These are phyloP conservation scores for Nakazawaea molendinolei DNA, from an alignment of 805 yeast species.

Conservation along the genomic window DNA sequence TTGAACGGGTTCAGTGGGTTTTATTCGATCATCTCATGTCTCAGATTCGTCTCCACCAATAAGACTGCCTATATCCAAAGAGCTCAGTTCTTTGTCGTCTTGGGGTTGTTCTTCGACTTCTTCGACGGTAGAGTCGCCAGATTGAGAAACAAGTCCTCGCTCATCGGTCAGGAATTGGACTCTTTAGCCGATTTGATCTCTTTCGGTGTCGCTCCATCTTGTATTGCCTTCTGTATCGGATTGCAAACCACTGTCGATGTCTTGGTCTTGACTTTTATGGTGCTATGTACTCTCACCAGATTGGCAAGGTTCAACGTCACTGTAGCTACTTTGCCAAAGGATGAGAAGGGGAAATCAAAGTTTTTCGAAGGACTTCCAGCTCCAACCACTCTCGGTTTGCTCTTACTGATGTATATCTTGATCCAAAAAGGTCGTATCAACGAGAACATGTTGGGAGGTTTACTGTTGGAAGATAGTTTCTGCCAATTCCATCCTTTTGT, in stretches of 20 bases:
- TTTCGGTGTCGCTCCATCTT: conserved; percentile 93
- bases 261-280: conserved; percentile 71
- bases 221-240: conserved; percentile 88
- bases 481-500: conserved; percentile 74
- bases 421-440: conserved; percentile 40
- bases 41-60: conserved; percentile 70
- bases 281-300: conserved; percentile 88
- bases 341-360: conserved; percentile 75
- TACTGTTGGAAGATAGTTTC: conserved; percentile 43
- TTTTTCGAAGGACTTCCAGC: conserved; percentile 96
- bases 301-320: conserved; percentile 95
- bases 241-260: conserved; percentile 80
- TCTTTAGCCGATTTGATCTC: conserved; percentile 92
- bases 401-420: conserved; percentile 62
- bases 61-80: conserved; percentile 69
- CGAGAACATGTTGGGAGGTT: conserved; percentile 60
- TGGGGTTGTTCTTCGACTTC: conserved; percentile 92
- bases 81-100: conserved; percentile 80
- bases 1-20: conserved; percentile 93
- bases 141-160: conserved; percentile 80
- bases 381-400: conserved; percentile 78
- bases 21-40: conserved; percentile 79
- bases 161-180: conserved; percentile 97
- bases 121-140: conserved; percentile 97
- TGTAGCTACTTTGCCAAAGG: conserved; percentile 89